Conservation (phyloP, 768 basidiomycete species). For the Lactarius psammicola region DNA sequence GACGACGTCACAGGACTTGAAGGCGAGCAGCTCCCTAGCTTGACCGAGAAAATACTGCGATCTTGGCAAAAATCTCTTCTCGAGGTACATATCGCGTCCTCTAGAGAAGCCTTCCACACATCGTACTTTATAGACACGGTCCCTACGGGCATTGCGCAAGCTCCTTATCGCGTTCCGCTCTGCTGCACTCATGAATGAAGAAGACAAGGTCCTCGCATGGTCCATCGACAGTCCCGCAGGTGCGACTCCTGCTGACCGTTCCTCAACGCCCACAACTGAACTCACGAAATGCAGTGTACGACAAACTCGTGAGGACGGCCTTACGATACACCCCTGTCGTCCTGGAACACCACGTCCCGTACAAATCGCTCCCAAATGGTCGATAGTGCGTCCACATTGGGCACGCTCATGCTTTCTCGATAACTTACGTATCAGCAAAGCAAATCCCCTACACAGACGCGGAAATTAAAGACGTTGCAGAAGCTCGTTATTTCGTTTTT, state of each 20-base stretch:
- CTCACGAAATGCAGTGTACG: constrained; percentile 66
- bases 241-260: constrained; percentile 35
- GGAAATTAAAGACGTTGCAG: constrained; percentile 80
- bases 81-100: constrained; percentile 49
- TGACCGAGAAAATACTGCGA: constrained; percentile 68
- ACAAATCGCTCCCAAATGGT: constrained; percentile 76
- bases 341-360: constrained; percentile 83
- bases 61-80: constrained; percentile 89
- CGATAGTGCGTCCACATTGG: constrained; percentile 63
- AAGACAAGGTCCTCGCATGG: constrained; percentile 77
- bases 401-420: neutral
- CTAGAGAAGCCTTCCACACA: neutral
- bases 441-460: constrained; percentile 79
- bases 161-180: constrained; percentile 88
- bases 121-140: constrained; percentile 60
- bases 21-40: constrained; percentile 46
- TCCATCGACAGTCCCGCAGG: constrained; percentile 79
- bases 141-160: constrained; percentile 78
- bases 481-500: constrained; percentile 89
- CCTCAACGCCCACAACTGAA: neutral
- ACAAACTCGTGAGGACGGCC: constrained; percentile 84
- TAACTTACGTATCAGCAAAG: constrained; percentile 40
- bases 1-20: constrained; percentile 48
- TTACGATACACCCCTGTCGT: constrained; percentile 90
- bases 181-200: constrained; percentile 87